These are phyloP conservation scores for Paecilomyces sp. DNA, from an alignment of 2,329 filamentous ascomycete genomes.

Conservation along the genomic window DNA sequence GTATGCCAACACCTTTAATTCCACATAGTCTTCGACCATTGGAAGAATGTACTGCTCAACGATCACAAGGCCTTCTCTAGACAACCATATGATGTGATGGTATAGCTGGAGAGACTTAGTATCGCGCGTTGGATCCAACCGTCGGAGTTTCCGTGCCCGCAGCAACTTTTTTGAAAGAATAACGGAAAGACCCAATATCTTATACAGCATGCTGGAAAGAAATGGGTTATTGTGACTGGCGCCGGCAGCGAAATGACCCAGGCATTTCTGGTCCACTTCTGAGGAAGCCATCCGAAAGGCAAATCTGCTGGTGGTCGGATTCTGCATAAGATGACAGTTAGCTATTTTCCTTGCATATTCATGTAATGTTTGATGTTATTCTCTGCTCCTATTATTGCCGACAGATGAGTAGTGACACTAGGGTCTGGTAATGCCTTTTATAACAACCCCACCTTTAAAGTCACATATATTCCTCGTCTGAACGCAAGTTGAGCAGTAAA, in stretches of 20 bases:
- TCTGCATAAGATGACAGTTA: slow-evolving; percentile 17
- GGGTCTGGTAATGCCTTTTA: neutral
- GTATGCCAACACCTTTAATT: slow-evolving; percentile 81
- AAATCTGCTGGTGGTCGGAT: slow-evolving; percentile 23
- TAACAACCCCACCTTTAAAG: neutral
- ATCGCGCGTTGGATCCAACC: slow-evolving; percentile 69
- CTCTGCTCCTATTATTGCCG: neutral
- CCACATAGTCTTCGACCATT: slow-evolving; percentile 68
- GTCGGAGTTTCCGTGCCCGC: slow-evolving; percentile 73
- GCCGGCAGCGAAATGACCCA: slow-evolving; percentile 77
- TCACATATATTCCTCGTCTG: neutral
- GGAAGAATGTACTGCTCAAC: slow-evolving; percentile 81
- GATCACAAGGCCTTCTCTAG: slow-evolving; percentile 81
- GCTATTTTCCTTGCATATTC: slow-evolving; percentile 13
- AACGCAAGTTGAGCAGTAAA: neutral
- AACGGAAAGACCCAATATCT: slow-evolving; percentile 83
- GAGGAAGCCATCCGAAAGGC: slow-evolving; percentile 76
- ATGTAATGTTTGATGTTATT: neutral
- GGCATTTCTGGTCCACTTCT: slow-evolving; percentile 94
- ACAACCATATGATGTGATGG: slow-evolving; percentile 90
- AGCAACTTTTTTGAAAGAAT: slow-evolving; percentile 79
- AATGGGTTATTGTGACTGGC: slow-evolving; percentile 72
- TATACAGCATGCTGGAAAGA: slow-evolving; percentile 71
- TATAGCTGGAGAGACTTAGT: slow-evolving; percentile 78
- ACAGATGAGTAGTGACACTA: neutral